Conservation (phyloP, 169 alveolate genomes). For the Plasmodium cynomolgi region DNA sequence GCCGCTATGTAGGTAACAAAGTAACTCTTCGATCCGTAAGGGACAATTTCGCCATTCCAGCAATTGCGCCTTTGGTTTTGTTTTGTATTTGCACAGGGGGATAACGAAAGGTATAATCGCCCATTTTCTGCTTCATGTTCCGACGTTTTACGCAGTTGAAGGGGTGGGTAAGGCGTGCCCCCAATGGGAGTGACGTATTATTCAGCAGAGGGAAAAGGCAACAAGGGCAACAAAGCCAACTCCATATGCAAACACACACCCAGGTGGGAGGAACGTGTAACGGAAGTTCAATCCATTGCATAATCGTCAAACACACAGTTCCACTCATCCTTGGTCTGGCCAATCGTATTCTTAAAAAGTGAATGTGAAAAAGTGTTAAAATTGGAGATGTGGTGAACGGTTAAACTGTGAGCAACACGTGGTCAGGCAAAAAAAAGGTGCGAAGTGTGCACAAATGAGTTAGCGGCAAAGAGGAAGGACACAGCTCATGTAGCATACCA, state of each 20-base stretch:
- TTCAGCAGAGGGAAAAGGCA: background rate
- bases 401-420: background rate
- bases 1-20: background rate
- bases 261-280: background rate
- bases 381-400: background rate
- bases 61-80: background rate
- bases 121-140: background rate
- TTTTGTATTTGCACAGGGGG: background rate
- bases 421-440: background rate
- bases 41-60: background rate
- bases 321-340: slow-evolving; percentile 52
- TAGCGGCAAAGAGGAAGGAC: background rate
- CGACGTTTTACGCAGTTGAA: background rate
- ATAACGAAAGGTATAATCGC: background rate
- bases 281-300: background rate
- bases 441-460: background rate
- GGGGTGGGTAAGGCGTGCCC: background rate
- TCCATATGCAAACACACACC: background rate
- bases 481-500: slow-evolving; percentile 12
- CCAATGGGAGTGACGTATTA: background rate
- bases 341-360: slow-evolving; percentile 33
- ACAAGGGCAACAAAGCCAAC: background rate
- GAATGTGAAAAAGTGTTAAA: background rate
- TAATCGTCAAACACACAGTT: slow-evolving; percentile 15
- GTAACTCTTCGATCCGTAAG: background rate